A percentile compares a stretch with the other conserved stretches of the same genome.
Conservation (phyloP, 306 rosid genomes). For the Cucumis melo region DNA sequence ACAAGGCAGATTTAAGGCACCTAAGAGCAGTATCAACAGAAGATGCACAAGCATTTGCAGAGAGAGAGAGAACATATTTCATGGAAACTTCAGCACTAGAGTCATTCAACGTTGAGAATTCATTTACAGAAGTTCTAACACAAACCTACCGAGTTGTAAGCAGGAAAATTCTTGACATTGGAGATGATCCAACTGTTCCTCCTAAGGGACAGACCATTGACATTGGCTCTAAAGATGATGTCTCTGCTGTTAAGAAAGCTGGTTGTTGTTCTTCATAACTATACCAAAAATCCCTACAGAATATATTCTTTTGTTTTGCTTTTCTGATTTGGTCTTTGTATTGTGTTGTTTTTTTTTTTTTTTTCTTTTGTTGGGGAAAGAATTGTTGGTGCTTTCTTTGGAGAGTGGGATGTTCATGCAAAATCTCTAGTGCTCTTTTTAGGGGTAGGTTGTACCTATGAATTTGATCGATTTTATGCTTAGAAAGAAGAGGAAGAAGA, state of each 20-base stretch:
- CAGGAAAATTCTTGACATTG: constrained; percentile 62
- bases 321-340: not conserved
- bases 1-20: constrained; percentile 78
- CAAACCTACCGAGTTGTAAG: constrained; percentile 64
- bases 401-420: not conserved
- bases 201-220: constrained; percentile 74
- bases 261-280: constrained; percentile 68
- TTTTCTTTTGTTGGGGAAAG: not conserved
- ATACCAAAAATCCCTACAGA: not conserved
- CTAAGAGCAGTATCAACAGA: constrained; percentile 49
- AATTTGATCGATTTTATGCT: not conserved
- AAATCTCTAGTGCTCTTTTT: not conserved
- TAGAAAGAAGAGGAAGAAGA: not conserved
- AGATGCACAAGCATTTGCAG: constrained; percentile 56
- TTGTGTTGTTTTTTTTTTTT: not conserved
- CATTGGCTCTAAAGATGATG: constrained; percentile 58
- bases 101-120: constrained; percentile 61
- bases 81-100: constrained; percentile 82
- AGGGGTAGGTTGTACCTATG: not conserved
- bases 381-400: not conserved
- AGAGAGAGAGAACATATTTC: constrained; percentile 52
- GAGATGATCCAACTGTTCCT: constrained; percentile 62
- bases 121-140: constrained; percentile 74
- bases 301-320: too few species aligned
- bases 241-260: constrained; percentile 48